A percentile compares a stretch with the other conserved stretches of the same genome.
Evolutionary conservation across 2,329 filamentous ascomycete genomes (phyloP).

Genomic region (Thielaviopsis populi): DNA sequence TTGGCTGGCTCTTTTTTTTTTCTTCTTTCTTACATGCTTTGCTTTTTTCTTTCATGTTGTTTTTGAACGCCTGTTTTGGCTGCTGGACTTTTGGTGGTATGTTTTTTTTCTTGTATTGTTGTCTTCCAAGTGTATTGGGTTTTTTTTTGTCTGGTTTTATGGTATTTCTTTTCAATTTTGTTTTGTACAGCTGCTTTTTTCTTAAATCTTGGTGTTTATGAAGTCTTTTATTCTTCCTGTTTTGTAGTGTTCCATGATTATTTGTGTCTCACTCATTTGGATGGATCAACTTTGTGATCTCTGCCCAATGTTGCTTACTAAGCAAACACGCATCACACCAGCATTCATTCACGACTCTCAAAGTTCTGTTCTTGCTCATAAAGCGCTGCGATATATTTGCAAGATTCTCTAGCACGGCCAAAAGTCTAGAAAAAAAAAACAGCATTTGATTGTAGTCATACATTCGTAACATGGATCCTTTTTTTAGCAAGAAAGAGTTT

Average conservation of each 20-base stretch:
- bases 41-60: constrained; percentile 3
- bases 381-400: too few relatives aligned
- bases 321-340: too few relatives aligned
- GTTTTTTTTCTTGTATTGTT: not conserved
- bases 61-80: not conserved
- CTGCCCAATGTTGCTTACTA: too few relatives aligned
- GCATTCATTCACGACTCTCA: too few relatives aligned
- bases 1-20: not conserved
- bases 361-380: too few relatives aligned
- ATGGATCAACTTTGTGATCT: not conserved
- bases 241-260: not conserved
- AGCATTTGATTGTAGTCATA: not conserved
- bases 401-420: too few relatives aligned
- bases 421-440: not conserved
- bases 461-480: not conserved
- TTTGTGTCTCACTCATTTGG: not conserved
- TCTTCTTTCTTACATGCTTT: not conserved
- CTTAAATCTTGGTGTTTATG: not conserved
- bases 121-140: not conserved
- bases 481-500: constrained; percentile 5
- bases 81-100: not conserved
- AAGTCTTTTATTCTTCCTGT: not conserved
- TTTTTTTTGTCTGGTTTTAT: not conserved
- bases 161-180: constrained; percentile 3
- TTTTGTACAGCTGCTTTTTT: not conserved